These are phyloP conservation scores for Coniophora puteana DNA, from an alignment of 1,284 basidiomycete species.

Conservation along the genomic window DNA sequence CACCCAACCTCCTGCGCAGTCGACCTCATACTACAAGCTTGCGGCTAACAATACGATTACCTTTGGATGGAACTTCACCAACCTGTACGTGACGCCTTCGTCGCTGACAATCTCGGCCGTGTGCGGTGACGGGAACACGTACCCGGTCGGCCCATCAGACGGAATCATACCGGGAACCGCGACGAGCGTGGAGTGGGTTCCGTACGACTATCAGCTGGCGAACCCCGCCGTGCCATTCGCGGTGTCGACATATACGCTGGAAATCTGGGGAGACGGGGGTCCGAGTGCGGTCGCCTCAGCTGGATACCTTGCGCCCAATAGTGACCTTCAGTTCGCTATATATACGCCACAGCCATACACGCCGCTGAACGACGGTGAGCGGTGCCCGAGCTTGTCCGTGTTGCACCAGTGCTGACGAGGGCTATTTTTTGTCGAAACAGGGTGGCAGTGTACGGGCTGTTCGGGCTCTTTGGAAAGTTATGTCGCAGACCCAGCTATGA, in stretches of 20 bases:
- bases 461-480: slow-evolving; percentile 46
- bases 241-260: slow-evolving; percentile 72
- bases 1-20: slow-evolving; percentile 77
- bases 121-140: slow-evolving; percentile 85
- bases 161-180: slow-evolving; percentile 70
- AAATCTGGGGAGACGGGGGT: slow-evolving; percentile 80
- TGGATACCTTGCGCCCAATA: slow-evolving; percentile 72
- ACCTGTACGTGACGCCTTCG: slow-evolving; percentile 63
- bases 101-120: slow-evolving; percentile 79
- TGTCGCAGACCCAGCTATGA: slow-evolving; percentile 57
- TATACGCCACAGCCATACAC: slow-evolving; percentile 83
- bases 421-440: slow-evolving; percentile 32
- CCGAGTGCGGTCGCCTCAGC: slow-evolving; percentile 51
- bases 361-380: slow-evolving; percentile 61
- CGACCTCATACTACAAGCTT: slow-evolving; percentile 88
- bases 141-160: slow-evolving; percentile 78
- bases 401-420: slow-evolving; percentile 4
- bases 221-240: slow-evolving; percentile 68
- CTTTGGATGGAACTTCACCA: slow-evolving; percentile 88
- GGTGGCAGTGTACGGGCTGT: slow-evolving; percentile 78
- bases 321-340: slow-evolving; percentile 74
- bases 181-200: slow-evolving; percentile 78
- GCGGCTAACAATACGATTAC: slow-evolving; percentile 72
- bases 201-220: slow-evolving; percentile 69
- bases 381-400: slow-evolving; percentile 5